These are phyloP conservation scores for Eimeria maxima DNA, from an alignment of 169 alveolate species.

Conservation along the genomic window DNA sequence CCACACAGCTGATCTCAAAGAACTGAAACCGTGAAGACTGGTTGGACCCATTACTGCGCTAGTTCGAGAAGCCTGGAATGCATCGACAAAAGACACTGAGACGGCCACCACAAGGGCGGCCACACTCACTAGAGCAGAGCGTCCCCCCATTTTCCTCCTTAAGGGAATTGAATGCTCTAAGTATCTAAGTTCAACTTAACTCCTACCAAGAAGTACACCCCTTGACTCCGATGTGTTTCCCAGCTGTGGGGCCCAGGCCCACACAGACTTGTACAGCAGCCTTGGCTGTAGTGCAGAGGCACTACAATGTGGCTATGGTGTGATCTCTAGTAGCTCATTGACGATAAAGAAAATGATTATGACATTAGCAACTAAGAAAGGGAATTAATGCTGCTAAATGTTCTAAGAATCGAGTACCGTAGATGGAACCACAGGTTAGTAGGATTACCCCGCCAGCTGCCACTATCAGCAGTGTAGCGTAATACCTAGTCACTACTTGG, in stretches of 20 bases:
- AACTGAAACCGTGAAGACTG: conserved; percentile 33
- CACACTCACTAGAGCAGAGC: not conserved
- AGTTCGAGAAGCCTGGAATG: conserved; percentile 37
- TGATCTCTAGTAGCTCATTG: too few species aligned
- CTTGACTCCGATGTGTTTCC: not conserved
- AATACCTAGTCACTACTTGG: too few species aligned
- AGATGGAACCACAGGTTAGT: too few species aligned
- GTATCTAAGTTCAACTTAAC: not conserved
- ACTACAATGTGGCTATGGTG: too few species aligned
- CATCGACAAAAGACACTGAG: conserved; percentile 58
- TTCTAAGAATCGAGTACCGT: too few species aligned
- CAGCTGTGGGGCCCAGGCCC: not conserved
- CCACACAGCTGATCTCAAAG: not conserved
- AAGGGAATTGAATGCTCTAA: not conserved
- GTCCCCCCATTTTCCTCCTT: not conserved
- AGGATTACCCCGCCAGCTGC: too few species aligned
- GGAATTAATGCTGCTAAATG: too few species aligned
- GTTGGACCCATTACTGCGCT: conserved; percentile 45
- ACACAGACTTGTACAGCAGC: too few species aligned
- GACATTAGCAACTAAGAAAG: too few species aligned
- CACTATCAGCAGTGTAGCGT: too few species aligned
- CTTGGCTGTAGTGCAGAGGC: too few species aligned
- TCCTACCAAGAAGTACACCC: not conserved
- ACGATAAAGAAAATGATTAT: too few species aligned
- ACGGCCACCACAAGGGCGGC: conserved; percentile 61